phyloP scores from a whole-genome alignment of 768 basidiomycete species.

The Hygrocybe punicea region DNA sequence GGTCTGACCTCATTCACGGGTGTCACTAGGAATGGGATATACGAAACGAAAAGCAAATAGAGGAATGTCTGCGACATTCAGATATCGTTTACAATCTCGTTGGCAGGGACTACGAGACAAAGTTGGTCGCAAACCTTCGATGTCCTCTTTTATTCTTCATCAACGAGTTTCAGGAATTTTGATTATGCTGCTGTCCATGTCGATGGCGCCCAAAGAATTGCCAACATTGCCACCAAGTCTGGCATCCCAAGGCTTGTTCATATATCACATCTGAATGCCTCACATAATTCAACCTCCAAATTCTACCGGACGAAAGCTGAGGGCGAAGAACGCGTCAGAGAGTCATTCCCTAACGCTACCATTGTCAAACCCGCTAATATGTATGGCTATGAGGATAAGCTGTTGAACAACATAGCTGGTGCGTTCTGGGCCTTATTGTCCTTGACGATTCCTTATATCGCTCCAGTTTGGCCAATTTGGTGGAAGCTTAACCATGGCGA shows the following conservation, averaged over 20 bases:
- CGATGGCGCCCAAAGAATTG: constrained; percentile 79
- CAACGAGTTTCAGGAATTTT: constrained; percentile 67
- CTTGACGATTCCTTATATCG: constrained; percentile 10
- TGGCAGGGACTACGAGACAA: constrained; percentile 92
- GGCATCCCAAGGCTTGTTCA: constrained; percentile 88
- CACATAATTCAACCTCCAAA: constrained; percentile 67
- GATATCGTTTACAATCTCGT: constrained; percentile 96
- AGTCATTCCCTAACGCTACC: constrained; percentile 79
- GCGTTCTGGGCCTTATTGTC: constrained; percentile 32
- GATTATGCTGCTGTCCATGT: constrained; percentile 78
- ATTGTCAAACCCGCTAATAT: constrained; percentile 82
- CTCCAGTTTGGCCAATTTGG: constrained; percentile 81
- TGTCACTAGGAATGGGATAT: constrained; percentile 87
- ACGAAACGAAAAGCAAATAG: constrained; percentile 84
- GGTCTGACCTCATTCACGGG: constrained; percentile 7
- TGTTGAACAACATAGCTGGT: constrained; percentile 91
- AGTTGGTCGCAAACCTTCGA: constrained; percentile 48
- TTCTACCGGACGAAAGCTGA: constrained; percentile 89
- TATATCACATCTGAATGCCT: constrained; percentile 92
- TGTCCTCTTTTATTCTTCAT: constrained; percentile 1
- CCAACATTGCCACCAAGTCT: constrained; percentile 68
- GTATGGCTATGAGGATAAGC: constrained; percentile 94
- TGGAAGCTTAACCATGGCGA: constrained; percentile 89
- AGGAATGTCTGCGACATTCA: constrained; percentile 90
- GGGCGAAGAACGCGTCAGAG: constrained; percentile 84